A percentile compares a stretch with the other conserved stretches of the same genome.
Conservation (phyloP, 257 asterid species). For the Paulownia fortunei region DNA sequence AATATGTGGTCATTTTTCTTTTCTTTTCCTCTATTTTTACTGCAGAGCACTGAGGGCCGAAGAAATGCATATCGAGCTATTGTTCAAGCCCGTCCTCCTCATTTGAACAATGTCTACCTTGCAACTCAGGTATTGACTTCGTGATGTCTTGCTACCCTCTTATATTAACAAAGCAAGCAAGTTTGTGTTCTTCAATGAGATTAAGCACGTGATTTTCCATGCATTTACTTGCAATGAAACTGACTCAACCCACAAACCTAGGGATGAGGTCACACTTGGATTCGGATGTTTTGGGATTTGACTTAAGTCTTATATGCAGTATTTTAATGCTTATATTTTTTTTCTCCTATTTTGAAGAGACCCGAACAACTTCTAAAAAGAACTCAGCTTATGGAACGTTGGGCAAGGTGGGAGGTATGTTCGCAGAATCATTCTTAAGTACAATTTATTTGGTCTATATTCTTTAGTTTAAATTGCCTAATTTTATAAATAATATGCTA, state of each 20-base stretch:
- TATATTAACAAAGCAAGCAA: constrained; percentile 21
- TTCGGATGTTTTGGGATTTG: constrained; percentile 23
- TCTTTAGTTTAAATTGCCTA: constrained; percentile 34
- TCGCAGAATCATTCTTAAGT: constrained; percentile 36
- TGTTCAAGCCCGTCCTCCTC: constrained; percentile 97
- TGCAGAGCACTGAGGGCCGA: constrained; percentile 78
- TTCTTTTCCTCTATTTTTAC: constrained; percentile 23
- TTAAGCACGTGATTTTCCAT: constrained; percentile 25
- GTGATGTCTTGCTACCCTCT: constrained; percentile 34
- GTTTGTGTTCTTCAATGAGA: constrained; percentile 27
- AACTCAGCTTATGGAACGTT: constrained; percentile 98
- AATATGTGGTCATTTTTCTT: background rate
- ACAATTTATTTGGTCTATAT: constrained; percentile 17
- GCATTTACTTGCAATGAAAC: constrained; percentile 18
- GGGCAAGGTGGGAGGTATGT: constrained; percentile 99
- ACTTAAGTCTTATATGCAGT: constrained; percentile 24
- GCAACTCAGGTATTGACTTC: constrained; percentile 89
- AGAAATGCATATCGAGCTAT: constrained; percentile 94
- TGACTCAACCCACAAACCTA: constrained; percentile 17
- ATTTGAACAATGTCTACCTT: constrained; percentile 88
- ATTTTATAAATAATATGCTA: constrained; percentile 28
- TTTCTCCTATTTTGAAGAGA: constrained; percentile 67
- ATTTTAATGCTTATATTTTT: constrained; percentile 25
- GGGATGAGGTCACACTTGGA: constrained; percentile 20
- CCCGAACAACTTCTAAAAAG: constrained; percentile 95